Base-by-base conservation (phyloP, 2,329 filamentous ascomycete genomes). In the Claviceps maximensis region DNA sequence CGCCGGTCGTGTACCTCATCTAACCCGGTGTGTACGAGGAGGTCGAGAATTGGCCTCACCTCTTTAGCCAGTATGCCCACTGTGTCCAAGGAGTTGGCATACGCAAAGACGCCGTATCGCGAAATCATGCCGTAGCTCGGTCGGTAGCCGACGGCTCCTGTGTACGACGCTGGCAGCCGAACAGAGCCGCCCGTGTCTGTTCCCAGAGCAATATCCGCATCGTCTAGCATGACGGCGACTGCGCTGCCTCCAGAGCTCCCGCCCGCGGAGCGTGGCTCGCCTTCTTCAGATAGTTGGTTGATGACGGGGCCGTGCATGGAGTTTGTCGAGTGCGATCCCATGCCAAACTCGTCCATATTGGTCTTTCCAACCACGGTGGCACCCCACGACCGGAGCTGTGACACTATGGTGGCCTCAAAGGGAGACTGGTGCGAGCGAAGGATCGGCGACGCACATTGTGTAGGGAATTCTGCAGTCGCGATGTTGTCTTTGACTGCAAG, bases 161-260 rank as follows among this genome's bases (percentile, higher is more conserved):
- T 89, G 65, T 94, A 96, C 1, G 90, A 87, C 15, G 90, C 90
- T 0, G 90, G 90, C 49, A 96, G 75, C 54, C 90, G 78, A 49
- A 96, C 85, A 1, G 87, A 94, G 15, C 90, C 90, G 58, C 90
- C 90, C 0, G 90, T 98, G 65, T 98, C 93, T 21, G 93, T 97
- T 19, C 93, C 93, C 29, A 98, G 71, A 8, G 89, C 89, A 40
- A 82, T 54, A 27, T 79, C 72, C 1, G 73, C 76, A 4, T 74
- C 70, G 23, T 77, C 77, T 1, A 77, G 74, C 21, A 79, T 81
- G 40, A 97, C 87, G 15, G 89, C 88, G 10, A 94, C 80, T 3
- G 93, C 93, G 66, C 90, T 96, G 19, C 93, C 93, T 44, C 93
- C 93, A 3, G 91, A 97, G 66, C 90, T 96, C 31, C 90, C 90